These are phyloP conservation scores for Termitomyces bulborhizus DNA, from an alignment of 768 basidiomycete genomes.

Conservation along the genomic window DNA sequence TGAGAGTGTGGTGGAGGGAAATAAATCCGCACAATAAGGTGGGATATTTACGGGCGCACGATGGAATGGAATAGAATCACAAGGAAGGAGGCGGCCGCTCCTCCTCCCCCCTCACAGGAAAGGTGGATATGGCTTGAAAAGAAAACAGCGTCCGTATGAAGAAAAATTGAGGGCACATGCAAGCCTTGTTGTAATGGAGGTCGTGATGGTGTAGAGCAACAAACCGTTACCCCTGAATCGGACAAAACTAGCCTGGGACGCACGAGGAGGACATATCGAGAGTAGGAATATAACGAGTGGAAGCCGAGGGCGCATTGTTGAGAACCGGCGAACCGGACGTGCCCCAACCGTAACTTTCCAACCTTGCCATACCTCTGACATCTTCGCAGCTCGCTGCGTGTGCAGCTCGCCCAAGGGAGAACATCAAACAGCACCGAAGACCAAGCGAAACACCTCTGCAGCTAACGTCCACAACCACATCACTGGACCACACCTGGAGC, in stretches of 20 bases:
- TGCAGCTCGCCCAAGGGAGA: conserved; percentile 27
- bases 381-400: conserved; percentile 13
- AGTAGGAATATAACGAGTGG: conserved; percentile 18
- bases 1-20: conserved; percentile 9
- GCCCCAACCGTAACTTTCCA: conserved; percentile 29
- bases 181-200: conserved; percentile 20
- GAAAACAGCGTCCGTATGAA: conserved; percentile 74
- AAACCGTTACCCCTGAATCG: conserved; percentile 14
- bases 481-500: conserved; percentile 41
- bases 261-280: conserved; percentile 6
- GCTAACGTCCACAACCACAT: conserved; percentile 42
- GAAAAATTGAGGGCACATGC: conserved; percentile 25
- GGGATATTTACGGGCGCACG: conserved; percentile 27
- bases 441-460: conserved; percentile 28
- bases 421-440: conserved; percentile 21
- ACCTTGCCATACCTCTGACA: conserved; percentile 21
- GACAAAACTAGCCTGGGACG: not conserved
- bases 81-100: conserved; percentile 16
- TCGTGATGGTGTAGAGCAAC: conserved; percentile 21
- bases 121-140: conserved; percentile 38
- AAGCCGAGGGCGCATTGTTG: conserved; percentile 23
- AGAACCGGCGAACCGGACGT: conserved; percentile 33
- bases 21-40: conserved; percentile 10
- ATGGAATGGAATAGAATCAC: conserved; percentile 14
- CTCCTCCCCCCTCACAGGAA: conserved; percentile 7